A percentile compares a stretch with the other conserved stretches of the same genome.
phyloP scores from a whole-genome alignment of 2,329 filamentous ascomycete genomes.

The Ophiostoma perfectum region DNA sequence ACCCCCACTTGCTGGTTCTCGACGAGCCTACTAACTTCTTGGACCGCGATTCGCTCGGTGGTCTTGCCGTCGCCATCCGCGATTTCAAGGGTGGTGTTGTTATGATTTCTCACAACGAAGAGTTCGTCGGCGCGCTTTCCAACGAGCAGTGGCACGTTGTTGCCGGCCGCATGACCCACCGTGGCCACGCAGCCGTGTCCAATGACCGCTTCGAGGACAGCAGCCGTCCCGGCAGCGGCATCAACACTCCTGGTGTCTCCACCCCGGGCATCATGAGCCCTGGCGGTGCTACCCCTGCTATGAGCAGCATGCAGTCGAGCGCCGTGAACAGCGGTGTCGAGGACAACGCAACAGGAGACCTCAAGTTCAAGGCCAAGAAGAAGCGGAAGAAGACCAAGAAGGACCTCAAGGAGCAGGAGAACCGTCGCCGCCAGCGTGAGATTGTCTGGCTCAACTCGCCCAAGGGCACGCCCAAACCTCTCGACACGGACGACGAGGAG shows the following conservation, averaged over 20 bases:
- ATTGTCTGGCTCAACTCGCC: slow-evolving; percentile 78
- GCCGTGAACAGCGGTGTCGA: slow-evolving; percentile 79
- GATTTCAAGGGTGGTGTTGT: slow-evolving; percentile 98
- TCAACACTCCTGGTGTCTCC: slow-evolving; percentile 39
- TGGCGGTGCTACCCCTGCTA: slow-evolving; percentile 30
- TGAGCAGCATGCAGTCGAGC: slow-evolving; percentile 53
- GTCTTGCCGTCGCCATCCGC: slow-evolving; percentile 92
- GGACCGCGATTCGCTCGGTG: slow-evolving; percentile 94
- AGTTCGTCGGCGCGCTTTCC: slow-evolving; percentile 93
- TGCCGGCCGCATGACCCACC: slow-evolving; percentile 79
- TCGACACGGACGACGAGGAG: slow-evolving; percentile 69
- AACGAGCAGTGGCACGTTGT: slow-evolving; percentile 94
- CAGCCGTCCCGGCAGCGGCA: slow-evolving; percentile 50
- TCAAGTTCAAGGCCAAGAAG: slow-evolving; percentile 86
- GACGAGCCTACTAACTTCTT: slow-evolving; percentile 99
- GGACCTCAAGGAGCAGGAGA: slow-evolving; percentile 90
- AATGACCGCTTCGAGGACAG: slow-evolving; percentile 81
- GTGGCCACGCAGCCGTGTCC: slow-evolving; percentile 67
- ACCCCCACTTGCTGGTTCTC: slow-evolving; percentile 92
- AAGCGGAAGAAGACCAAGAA: slow-evolving; percentile 99
- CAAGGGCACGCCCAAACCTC: slow-evolving; percentile 73
- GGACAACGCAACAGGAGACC: slow-evolving; percentile 53
- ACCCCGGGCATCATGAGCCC: slow-evolving; percentile 42
- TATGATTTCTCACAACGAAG: slow-evolving; percentile 99
- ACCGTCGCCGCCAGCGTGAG: slow-evolving; percentile 78